A percentile compares a stretch with the other conserved stretches of the same genome.
These are phyloP conservation scores for Colletotrichum incanum DNA, from an alignment of 2,329 filamentous ascomycete species.

Conservation along the genomic window DNA sequence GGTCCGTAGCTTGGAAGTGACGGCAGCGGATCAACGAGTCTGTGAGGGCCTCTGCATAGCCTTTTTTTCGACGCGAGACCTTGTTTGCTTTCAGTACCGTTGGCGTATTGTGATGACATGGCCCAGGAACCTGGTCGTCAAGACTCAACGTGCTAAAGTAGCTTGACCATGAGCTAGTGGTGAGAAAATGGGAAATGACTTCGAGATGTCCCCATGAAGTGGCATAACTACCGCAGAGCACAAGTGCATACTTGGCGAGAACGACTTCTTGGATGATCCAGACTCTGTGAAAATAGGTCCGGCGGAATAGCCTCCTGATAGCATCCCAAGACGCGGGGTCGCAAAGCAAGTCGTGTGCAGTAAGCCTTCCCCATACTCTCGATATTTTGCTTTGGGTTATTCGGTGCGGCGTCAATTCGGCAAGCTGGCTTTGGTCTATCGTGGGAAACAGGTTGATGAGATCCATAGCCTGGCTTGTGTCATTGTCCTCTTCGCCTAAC, in stretches of 20 bases:
- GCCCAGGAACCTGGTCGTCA: neutral
- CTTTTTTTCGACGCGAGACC: neutral
- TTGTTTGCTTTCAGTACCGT: conserved; percentile 9
- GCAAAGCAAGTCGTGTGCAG: neutral
- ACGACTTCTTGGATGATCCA: conserved; percentile 45
- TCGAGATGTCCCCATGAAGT: conserved; percentile 16
- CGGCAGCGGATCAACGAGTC: conserved; percentile 3
- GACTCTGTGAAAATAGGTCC: conserved; percentile 43
- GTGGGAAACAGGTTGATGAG: neutral
- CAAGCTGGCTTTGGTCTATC: neutral
- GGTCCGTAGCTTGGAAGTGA: conserved; percentile 41
- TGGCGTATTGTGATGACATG: conserved; percentile 15
- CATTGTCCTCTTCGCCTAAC: conserved; percentile 34
- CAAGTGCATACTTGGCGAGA: conserved; percentile 35
- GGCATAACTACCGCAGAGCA: conserved; percentile 33
- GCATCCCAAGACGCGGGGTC: conserved; percentile 17
- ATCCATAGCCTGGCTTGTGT: neutral
- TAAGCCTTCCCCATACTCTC: neutral
- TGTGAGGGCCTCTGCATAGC: neutral
- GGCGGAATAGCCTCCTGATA: conserved; percentile 26
- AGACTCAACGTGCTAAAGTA: conserved; percentile 13
- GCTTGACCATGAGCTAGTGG: neutral
- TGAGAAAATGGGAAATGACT: conserved; percentile 4
- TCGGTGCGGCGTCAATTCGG: neutral
- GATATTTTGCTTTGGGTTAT: neutral